Conservation (phyloP, 257 asterid genomes). For the Solanum pinnatisectum region DNA sequence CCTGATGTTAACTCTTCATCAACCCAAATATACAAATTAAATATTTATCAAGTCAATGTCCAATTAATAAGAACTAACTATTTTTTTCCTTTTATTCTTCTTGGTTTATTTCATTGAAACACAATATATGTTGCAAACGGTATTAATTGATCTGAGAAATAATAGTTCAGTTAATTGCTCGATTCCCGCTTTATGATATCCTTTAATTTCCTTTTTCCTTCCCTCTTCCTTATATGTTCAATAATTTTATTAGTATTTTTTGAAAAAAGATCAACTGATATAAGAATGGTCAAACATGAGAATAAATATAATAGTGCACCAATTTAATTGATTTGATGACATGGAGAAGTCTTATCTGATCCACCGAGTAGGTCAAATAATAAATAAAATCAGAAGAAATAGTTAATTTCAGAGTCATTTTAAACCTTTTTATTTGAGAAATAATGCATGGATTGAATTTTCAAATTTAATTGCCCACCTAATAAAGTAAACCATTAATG, state of each 20-base stretch:
- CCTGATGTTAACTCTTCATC: neutral
- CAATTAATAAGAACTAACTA: neutral
- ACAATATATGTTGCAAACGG: too few relatives aligned
- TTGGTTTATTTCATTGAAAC: neutral
- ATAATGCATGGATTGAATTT: neutral
- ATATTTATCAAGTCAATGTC: neutral
- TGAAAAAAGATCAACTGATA: neutral
- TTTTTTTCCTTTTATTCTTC: too few relatives aligned
- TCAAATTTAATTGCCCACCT: neutral
- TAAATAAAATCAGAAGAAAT: neutral
- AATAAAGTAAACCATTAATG: neutral
- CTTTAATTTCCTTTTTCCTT: neutral
- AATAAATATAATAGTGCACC: neutral
- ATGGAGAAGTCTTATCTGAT: neutral
- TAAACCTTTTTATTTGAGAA: neutral
- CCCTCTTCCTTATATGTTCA: neutral
- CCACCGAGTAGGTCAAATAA: neutral
- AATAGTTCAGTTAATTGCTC: neutral
- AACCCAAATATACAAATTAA: neutral
- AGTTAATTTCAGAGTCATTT: neutral
- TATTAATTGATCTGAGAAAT: too few relatives aligned
- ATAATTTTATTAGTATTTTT: too few relatives aligned
- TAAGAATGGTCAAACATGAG: neutral
- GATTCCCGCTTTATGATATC: neutral
- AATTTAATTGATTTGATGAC: neutral